phyloP scores from a whole-genome alignment of 192 early-diverging fungal species.

The Gigaspora rosea region DNA sequence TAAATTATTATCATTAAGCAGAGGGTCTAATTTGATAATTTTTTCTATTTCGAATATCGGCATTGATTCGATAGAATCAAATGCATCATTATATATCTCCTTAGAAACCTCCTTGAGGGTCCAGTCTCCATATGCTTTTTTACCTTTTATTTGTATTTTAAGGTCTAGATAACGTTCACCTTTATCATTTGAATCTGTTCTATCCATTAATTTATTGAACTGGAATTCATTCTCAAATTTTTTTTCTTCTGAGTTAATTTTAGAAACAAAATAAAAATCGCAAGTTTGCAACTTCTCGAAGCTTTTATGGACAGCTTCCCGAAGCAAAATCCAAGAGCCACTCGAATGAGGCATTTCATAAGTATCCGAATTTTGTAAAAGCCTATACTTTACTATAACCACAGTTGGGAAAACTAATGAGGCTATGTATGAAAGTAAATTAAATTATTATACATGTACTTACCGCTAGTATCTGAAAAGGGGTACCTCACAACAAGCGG shows the following conservation, averaged over 20 bases:
- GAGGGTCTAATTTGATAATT: too few relatives aligned
- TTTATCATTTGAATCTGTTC: neutral
- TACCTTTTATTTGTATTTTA: slow-evolving; percentile 16
- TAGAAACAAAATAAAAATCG: neutral
- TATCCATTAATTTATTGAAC: slow-evolving; percentile 1
- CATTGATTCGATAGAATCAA: too few relatives aligned
- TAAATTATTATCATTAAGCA: too few relatives aligned
- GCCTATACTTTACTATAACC: too few relatives aligned
- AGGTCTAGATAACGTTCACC: slow-evolving; percentile 1
- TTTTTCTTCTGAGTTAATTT: slow-evolving; percentile 1
- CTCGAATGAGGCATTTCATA: neutral
- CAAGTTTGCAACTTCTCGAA: neutral
- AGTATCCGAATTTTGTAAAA: neutral
- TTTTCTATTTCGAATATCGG: too few relatives aligned
- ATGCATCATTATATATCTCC: too few relatives aligned
- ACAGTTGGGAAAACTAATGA: too few relatives aligned
- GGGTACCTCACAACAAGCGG: slow-evolving; percentile 12
- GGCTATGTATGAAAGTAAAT: neutral
- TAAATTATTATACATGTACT: neutral
- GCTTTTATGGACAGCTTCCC: neutral
- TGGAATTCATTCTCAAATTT: slow-evolving; percentile 18
- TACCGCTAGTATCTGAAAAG: slow-evolving; percentile 1
- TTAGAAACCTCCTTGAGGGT: neutral
- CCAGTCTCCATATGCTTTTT: slow-evolving; percentile 13
- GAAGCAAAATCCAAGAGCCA: neutral